Base-by-base conservation (phyloP, 1,284 basidiomycete genomes). In the Trichosporon sp. region DNA sequence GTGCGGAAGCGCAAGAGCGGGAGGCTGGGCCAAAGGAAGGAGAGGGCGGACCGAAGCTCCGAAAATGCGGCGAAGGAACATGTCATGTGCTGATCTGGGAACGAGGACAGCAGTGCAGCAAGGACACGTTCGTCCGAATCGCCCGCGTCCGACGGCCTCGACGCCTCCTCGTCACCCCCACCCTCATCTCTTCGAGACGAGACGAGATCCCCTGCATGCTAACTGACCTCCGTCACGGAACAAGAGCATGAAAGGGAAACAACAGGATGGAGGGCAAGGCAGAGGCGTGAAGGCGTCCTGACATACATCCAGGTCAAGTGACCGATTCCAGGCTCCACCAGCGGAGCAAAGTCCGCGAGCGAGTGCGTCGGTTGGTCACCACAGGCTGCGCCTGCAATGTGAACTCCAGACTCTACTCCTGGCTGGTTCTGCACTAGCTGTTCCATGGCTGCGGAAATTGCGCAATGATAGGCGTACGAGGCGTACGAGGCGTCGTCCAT, bases 331-430 rank as follows among this genome's bases (percentile, higher is more conserved):
- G 19, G 51, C 51, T 54, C 51, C 51, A 54, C 51, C 21, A 26
- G 51, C 51, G 51, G 51, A 54, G 51, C 51, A 54, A 54, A 26
- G 51, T 54, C 51, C 51, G 51, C 21, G 19, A 21, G 51, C 19
- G 51, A 12, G 51, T 54, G 51, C 51, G 19, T 54, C 51, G 21
- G 51, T 54, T 54, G 51, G 51, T 54, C 19, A 21, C n/a, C 19
- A n/a, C 16, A 11, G 7, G 40, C 26, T 26, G 26, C 26, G 26
- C 26, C 26, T 26, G 26, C 26, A 26, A 26, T 26, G 26, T 14
- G 16, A 26, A n/a, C 43, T 46, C 43, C 40, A 43, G 40, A 43
- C 40, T 43, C 40, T 5, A 37, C 14, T 43, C 11, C 40, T 46
- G 16, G 3, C 38, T 26, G 26, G 26, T 3, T 40, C 8, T 37